phyloP scores from a whole-genome alignment of 306 rosid genomes.

The Prunus kanzakura region DNA sequence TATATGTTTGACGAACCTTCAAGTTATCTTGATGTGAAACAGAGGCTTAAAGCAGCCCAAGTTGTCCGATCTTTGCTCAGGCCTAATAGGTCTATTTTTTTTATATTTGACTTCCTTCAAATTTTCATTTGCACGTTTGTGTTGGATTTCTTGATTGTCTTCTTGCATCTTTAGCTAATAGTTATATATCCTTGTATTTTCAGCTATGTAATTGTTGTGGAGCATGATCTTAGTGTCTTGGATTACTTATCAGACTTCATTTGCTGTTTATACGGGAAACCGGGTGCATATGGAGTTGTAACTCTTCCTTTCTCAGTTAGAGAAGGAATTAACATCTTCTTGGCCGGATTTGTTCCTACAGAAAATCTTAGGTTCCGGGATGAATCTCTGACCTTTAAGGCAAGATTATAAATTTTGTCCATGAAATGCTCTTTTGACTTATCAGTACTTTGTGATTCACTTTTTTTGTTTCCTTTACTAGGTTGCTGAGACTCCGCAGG shows the following conservation, averaged over 20 bases:
- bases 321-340: slow-evolving; percentile 97
- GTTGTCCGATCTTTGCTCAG: slow-evolving; percentile 74
- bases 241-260: slow-evolving; percentile 96
- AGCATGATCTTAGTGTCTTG: slow-evolving; percentile 95
- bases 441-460: neutral
- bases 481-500: slow-evolving; percentile 98
- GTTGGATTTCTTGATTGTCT: neutral
- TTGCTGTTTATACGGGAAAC: slow-evolving; percentile 97
- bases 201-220: slow-evolving; percentile 98
- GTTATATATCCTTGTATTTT: slow-evolving; percentile 14
- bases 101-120: neutral
- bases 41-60: slow-evolving; percentile 80
- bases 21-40: slow-evolving; percentile 83
- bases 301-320: slow-evolving; percentile 97
- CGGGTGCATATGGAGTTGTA: slow-evolving; percentile 98
- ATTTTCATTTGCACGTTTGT: neutral
- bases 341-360: slow-evolving; percentile 93
- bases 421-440: slow-evolving; percentile 5
- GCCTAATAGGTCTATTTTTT: slow-evolving; percentile 60
- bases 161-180: slow-evolving; percentile 6
- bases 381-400: slow-evolving; percentile 90
- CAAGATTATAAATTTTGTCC: slow-evolving; percentile 8
- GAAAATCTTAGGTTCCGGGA: slow-evolving; percentile 94
- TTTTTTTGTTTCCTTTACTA: slow-evolving; percentile 29
- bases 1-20: slow-evolving; percentile 90